Evolutionary conservation across 805 yeast species (phyloP), one percentile per base, ranked within the genome.

Genomic region (Candida caryicola): DNA sequence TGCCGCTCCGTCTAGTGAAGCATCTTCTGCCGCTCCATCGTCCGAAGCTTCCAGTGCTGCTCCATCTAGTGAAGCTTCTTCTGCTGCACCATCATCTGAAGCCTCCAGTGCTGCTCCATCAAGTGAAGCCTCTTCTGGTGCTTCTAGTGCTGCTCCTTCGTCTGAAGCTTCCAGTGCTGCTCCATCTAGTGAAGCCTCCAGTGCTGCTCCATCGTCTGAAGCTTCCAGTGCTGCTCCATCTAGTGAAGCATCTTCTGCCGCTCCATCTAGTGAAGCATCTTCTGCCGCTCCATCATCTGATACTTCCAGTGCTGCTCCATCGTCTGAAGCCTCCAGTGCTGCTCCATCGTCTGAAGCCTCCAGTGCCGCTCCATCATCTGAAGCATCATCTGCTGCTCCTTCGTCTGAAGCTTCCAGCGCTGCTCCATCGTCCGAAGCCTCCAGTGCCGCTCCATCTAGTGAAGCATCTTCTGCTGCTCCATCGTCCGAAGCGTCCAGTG

Each of bases 151-250:
- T n/a, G n/a, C n/a, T n/a, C n/a, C n/a, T n/a, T n/a, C n/a, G 17
- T 23, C 36, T 14, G 29, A 5, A 3, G 15, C 39, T 13, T 37
- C 40, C 4, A 28, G 33, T 25, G 18, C 32, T 21, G 26, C 34
- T 4, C 10, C 27, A 5, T 33, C 40, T 2, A 27, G 29, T 5
- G 29, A 9, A n/a, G 2, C 40, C 10, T n/a, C 40, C 2, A 17
- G 23, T 23, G 25, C 17, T 37, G 37, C 17, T 2, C 19, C 33
- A n/a, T 13, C 18, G 2, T 14, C 30, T 2, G 30, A 16, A 10
- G 6, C 30, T 4, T 15, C 30, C 2, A 15, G 30, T 8, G 14
- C 30, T 3, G 30, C 30, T 1, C 17, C 30, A 5, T 28, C 30
- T 0, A 28, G 30, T 15, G 30, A 16, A 1, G 17, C 18, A 14